Evolutionary conservation across 129 eudicot genomes (phyloP).

Genomic region (Deinandra increscens): DNA sequence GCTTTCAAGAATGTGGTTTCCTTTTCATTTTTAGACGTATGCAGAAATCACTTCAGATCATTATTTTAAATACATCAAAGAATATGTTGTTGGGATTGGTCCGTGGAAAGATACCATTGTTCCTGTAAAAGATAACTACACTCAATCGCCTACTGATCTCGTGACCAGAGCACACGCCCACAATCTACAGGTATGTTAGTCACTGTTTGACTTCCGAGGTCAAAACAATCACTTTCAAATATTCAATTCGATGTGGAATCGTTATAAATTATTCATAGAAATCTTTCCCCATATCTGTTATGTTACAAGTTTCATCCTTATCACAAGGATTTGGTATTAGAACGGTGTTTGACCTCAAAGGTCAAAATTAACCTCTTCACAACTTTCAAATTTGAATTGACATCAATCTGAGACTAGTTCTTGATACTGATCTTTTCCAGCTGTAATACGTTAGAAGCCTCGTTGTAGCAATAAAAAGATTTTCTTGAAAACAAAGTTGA

Average conservation of each 20-base stretch:
- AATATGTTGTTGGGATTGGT: constrained; percentile 88
- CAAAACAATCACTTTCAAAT: constrained; percentile 2
- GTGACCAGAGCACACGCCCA: constrained; percentile 87
- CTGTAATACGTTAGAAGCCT: background rate
- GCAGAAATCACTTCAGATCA: constrained; percentile 84
- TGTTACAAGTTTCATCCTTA: background rate
- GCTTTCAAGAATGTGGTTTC: constrained; percentile 4
- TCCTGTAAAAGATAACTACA: constrained; percentile 57
- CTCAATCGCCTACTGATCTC: constrained; percentile 68
- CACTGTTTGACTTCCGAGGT: constrained; percentile 15
- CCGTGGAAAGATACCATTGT: constrained; percentile 85
- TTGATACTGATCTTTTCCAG: background rate
- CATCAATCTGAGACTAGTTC: background rate
- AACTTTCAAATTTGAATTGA: background rate
- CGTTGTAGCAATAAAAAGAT: background rate
- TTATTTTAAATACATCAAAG: constrained; percentile 73
- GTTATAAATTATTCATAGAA: background rate
- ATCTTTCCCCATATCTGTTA: background rate
- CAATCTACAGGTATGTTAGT: constrained; percentile 66
- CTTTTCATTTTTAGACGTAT: constrained; percentile 50
- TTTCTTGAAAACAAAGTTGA: background rate
- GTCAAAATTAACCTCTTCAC: constrained; percentile 2
- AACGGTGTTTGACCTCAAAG: constrained; percentile 11
- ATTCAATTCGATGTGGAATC: background rate
- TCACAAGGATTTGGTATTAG: background rate